These are phyloP conservation scores for Fusarium sororula DNA, from an alignment of 2,329 filamentous ascomycete genomes.

Conservation along the genomic window DNA sequence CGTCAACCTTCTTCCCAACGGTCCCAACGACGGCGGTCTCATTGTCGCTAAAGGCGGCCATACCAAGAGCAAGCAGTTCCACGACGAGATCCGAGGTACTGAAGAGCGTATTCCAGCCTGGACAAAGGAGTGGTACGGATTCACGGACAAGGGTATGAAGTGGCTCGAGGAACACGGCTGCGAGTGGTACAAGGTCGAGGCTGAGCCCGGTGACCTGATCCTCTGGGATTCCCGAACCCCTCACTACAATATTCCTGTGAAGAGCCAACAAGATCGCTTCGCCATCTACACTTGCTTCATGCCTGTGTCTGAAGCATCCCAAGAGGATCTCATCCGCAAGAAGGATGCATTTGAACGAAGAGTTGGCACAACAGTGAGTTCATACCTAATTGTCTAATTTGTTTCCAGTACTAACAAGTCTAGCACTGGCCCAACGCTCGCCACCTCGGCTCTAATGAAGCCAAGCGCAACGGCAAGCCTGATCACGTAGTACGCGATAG, in stretches of 20 bases:
- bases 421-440: conserved; percentile 48
- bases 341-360: conserved; percentile 51
- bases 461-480: conserved; percentile 32
- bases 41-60: conserved; percentile 44
- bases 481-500: conserved; percentile 28
- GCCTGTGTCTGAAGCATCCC: conserved; percentile 29
- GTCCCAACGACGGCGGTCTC: conserved; percentile 48
- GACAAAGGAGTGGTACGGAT: conserved; percentile 46
- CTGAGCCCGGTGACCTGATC: conserved; percentile 55
- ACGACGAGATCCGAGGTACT: conserved; percentile 45
- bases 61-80: conserved; percentile 45
- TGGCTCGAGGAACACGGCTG: conserved; percentile 48
- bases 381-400: not conserved
- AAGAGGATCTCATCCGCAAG: conserved; percentile 53
- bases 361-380: conserved; percentile 48
- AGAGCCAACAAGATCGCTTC: conserved; percentile 49
- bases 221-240: conserved; percentile 51
- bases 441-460: conserved; percentile 25
- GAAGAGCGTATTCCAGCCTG: conserved; percentile 51
- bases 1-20: conserved; percentile 53
- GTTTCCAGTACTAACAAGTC: not conserved
- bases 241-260: conserved; percentile 53
- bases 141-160: conserved; percentile 49
- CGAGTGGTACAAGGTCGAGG: conserved; percentile 51
- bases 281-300: conserved; percentile 46